phyloP scores from a whole-genome alignment of 169 alveolate species.

The Cryptosporidium meleagridis region DNA sequence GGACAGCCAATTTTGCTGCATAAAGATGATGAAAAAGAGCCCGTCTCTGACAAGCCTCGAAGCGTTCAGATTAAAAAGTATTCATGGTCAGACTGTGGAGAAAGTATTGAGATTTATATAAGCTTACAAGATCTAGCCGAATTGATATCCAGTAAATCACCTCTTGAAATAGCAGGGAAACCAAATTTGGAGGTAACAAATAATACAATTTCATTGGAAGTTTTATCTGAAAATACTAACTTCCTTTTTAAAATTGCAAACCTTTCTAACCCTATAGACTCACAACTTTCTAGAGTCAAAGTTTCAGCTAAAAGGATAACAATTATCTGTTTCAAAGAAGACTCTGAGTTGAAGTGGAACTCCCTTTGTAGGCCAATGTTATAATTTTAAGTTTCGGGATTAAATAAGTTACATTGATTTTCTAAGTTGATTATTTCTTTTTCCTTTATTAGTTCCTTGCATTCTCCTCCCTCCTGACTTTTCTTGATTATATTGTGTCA shows the following conservation, averaged over 20 bases:
- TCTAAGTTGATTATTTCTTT: background rate
- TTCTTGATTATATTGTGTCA: background rate
- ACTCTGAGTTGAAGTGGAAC: constrained; percentile 34
- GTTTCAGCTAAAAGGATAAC: constrained; percentile 50
- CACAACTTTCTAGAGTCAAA: constrained; percentile 44
- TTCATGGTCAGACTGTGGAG: constrained; percentile 81
- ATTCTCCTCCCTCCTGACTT: background rate
- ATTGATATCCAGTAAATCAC: background rate
- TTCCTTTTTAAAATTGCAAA: constrained; percentile 24
- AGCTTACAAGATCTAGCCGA: constrained; percentile 21
- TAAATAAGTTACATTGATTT: background rate
- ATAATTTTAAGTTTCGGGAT: background rate
- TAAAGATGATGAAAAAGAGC: constrained; percentile 27
- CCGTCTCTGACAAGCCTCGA: background rate
- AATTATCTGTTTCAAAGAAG: constrained; percentile 46
- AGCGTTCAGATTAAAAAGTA: constrained; percentile 76
- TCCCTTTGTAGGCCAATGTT: constrained; percentile 35
- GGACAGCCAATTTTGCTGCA: constrained; percentile 78
- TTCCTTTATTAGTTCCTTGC: background rate
- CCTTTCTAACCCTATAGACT: constrained; percentile 41
- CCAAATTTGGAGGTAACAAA: constrained; percentile 31
- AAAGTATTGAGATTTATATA: constrained; percentile 74
- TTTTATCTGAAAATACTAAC: background rate
- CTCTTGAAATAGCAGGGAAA: constrained; percentile 18
- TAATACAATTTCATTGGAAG: constrained; percentile 23